A percentile compares a stretch with the other conserved stretches of the same genome.
Evolutionary conservation across 768 basidiomycete genomes (phyloP).

Genomic region (Krasilnikovozyma curviuscula): DNA sequence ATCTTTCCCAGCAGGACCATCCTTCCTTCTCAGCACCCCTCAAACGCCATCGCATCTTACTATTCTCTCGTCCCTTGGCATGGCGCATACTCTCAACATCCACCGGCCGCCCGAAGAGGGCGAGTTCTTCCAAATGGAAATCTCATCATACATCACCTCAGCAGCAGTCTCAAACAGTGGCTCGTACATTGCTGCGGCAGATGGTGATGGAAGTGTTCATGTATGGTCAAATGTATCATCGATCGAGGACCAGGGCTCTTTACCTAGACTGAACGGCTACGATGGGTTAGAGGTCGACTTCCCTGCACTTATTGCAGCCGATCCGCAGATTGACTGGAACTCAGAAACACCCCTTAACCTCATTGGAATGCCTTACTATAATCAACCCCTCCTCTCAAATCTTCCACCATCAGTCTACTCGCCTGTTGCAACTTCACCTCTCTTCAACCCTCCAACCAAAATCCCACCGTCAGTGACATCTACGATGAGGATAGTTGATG

Average conservation of each 20-base stretch:
- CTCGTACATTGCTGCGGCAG: slow-evolving; percentile 82
- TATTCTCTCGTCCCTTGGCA: slow-evolving; percentile 50
- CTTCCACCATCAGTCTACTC: slow-evolving; percentile 21
- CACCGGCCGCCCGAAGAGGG: slow-evolving; percentile 47
- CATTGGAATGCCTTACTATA: slow-evolving; percentile 76
- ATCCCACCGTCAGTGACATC: slow-evolving; percentile 61
- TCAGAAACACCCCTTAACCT: slow-evolving; percentile 66
- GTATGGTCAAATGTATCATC: slow-evolving; percentile 47
- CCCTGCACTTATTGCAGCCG: slow-evolving; percentile 39
- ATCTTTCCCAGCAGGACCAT: slow-evolving; percentile 67
- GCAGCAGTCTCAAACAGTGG: slow-evolving; percentile 66
- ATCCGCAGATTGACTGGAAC: slow-evolving; percentile 60
- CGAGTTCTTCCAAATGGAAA: slow-evolving; percentile 23
- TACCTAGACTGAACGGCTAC: slow-evolving; percentile 63
- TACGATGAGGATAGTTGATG: slow-evolving; percentile 70
- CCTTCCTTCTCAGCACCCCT: slow-evolving; percentile 66
- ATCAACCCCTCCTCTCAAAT: slow-evolving; percentile 50
- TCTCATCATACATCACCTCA: slow-evolving; percentile 50
- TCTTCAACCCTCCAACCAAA: slow-evolving; percentile 40
- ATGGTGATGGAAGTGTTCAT: slow-evolving; percentile 65
- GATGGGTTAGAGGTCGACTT: slow-evolving; percentile 70
- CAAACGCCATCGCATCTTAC: slow-evolving; percentile 48
- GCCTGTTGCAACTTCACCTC: slow-evolving; percentile 35
- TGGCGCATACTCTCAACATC: slow-evolving; percentile 68
- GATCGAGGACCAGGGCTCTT: slow-evolving; percentile 27